A percentile compares a stretch with the other conserved stretches of the same genome.
Conservation (phyloP, 495 filamentous ascomycete genomes). For the Podospora pseudoanserina region DNA sequence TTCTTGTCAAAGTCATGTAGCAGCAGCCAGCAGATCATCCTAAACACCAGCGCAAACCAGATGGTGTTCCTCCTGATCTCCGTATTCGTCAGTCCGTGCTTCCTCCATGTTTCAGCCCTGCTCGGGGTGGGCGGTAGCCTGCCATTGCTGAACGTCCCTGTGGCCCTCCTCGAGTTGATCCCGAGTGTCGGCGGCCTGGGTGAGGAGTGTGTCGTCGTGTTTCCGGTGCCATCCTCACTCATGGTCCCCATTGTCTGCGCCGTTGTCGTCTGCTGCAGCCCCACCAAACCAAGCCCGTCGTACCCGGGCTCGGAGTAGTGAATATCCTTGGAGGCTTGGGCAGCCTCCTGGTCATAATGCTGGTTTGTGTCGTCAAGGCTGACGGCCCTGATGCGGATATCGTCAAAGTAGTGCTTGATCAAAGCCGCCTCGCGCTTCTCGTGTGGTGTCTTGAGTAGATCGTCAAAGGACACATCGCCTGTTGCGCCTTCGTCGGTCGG, state of each 20-base stretch:
- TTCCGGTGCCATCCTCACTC: background rate
- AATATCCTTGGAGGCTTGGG: conserved; percentile 15
- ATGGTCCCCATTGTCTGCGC: background rate
- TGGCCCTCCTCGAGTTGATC: background rate
- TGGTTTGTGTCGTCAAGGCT: conserved; percentile 6
- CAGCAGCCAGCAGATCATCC: conserved; percentile 48
- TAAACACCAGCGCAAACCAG: conserved; percentile 40
- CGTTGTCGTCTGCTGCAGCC: background rate
- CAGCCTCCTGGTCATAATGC: conserved; percentile 18
- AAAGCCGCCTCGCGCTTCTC: conserved; percentile 24
- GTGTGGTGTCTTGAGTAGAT: conserved; percentile 19
- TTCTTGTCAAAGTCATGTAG: conserved; percentile 44
- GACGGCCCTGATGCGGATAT: conserved; percentile 18
- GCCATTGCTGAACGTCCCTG: conserved; percentile 1
- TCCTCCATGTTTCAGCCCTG: background rate
- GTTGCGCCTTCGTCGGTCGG: background rate
- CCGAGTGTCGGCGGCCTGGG: background rate
- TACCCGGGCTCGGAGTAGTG: conserved; percentile 4
- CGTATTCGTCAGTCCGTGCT: conserved; percentile 6
- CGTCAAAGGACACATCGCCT: conserved; percentile 17
- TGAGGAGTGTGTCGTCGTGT: background rate
- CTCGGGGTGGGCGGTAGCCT: background rate
- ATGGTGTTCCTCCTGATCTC: conserved; percentile 28
- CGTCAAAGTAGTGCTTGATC: conserved; percentile 25
- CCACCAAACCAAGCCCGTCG: background rate